Base-by-base conservation (phyloP, 768 basidiomycete species). In the Leccinellum albellum region DNA sequence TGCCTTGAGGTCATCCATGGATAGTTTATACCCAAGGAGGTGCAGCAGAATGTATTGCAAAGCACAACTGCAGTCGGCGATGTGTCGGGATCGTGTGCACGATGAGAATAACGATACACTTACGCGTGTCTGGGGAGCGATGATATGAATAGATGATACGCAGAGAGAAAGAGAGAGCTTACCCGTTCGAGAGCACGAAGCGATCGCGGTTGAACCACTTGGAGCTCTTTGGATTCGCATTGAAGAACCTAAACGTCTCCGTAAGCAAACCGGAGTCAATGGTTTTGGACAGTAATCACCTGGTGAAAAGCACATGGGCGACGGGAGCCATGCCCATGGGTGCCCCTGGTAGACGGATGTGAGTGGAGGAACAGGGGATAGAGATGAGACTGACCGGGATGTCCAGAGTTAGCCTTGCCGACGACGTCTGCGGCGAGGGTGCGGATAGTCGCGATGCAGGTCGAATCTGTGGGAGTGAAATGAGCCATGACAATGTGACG, bases 151-250 rank as follows among this genome's bases (percentile, higher is more conserved):
- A 50, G 57, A 9, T 28, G 61, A 58, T 13, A 10, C 21, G 47
- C 42, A 45, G 15, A 2, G 15, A 37, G 31, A 20, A 29, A 50
- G 29, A 24, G 56, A 40, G 50, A 21, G n/a, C 42, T 75, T 74
- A 94, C 85, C 94, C 94, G 69, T 96, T 96, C 62, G 94, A 97
- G 63, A 97, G 86, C 58, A 98, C 94, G 66, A 96, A 98, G 75
- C 94, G 88, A 79, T 97, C 94, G 59, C 95, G 88, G 77, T 95
- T 96, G 77, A 88, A 89, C 94, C 93, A 96, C 73, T 91, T 87
- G 42, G 94, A 85, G 78, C 81, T 88, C 73, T 86, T 86, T 50
- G 94, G 90, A 76, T 94, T 95, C 66, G 87, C 86, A 62, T 89
- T 89, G 77, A 97, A 73, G 81, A 94, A 91, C 20, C 90, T 91